phyloP scores from a whole-genome alignment of 2,329 filamentous ascomycete species.

The Cryphonectria nitschkei region DNA sequence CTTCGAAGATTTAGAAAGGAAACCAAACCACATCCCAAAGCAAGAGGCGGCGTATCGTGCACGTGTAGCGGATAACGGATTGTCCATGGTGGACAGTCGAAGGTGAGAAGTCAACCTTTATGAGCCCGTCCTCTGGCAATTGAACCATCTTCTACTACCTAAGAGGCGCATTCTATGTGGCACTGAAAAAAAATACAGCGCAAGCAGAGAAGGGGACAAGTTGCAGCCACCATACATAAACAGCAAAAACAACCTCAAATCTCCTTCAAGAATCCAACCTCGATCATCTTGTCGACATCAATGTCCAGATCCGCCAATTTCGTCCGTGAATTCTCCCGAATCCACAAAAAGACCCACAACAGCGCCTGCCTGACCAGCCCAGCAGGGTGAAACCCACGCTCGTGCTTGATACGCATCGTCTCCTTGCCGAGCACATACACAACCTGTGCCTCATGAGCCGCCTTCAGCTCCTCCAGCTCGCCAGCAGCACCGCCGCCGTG shows the following conservation, averaged over 20 bases:
- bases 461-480: slow-evolving; percentile 50
- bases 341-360: slow-evolving; percentile 63
- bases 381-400: slow-evolving; percentile 34
- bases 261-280: slow-evolving; percentile 72
- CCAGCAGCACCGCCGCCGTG: slow-evolving; percentile 35
- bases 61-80: too few relatives aligned
- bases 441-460: slow-evolving; percentile 51
- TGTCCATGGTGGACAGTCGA: too few relatives aligned
- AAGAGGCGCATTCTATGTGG: neutral
- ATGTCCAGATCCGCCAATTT: slow-evolving; percentile 68
- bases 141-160: neutral
- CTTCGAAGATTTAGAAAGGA: too few relatives aligned
- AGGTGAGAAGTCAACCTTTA: too few relatives aligned
- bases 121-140: too few relatives aligned
- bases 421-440: slow-evolving; percentile 66
- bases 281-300: slow-evolving; percentile 63
- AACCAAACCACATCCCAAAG: too few relatives aligned
- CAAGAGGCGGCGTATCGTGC: too few relatives aligned
- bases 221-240: too few relatives aligned
- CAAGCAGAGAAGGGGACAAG: too few relatives aligned
- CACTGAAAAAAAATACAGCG: too few relatives aligned
- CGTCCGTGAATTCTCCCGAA: slow-evolving; percentile 66
- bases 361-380: slow-evolving; percentile 37
- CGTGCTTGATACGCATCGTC: slow-evolving; percentile 53
- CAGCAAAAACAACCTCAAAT: slow-evolving; percentile 39